These are phyloP conservation scores for Eragrostis nindensis DNA, from an alignment of 176 grass and related monocot species.

Conservation along the genomic window DNA sequence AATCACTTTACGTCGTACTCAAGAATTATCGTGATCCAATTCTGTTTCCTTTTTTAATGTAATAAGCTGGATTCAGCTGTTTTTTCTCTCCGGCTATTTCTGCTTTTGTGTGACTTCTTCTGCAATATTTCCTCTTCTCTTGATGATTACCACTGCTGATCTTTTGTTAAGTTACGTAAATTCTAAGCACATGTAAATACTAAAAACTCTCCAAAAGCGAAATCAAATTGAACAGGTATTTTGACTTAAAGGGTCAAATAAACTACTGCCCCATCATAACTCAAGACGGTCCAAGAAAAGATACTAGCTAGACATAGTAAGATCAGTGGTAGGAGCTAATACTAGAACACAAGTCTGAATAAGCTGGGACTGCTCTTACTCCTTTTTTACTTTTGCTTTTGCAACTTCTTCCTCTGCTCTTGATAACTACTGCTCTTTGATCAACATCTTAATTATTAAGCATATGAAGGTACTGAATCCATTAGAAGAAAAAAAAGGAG, in stretches of 20 bases:
- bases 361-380: conserved; percentile 20
- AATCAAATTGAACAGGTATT: too few species aligned
- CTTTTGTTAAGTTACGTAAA: conserved; percentile 8
- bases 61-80: not conserved
- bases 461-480: not conserved
- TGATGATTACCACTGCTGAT: not conserved
- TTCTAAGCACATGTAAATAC: conserved; percentile 1
- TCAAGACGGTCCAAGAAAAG: conserved; percentile 24
- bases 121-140: conserved; percentile 2
- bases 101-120: not conserved
- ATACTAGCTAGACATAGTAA: not conserved
- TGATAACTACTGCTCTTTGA: not conserved
- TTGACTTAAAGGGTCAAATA: not conserved
- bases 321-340: not conserved
- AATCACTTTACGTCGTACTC: not conserved
- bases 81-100: conserved; percentile 8
- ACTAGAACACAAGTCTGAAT: conserved; percentile 29
- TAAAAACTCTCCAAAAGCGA: too few species aligned
- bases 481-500: not conserved
- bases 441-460: not conserved
- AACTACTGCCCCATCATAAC: not conserved
- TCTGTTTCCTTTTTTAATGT: conserved; percentile 10
- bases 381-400: not conserved
- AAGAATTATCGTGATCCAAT: not conserved
- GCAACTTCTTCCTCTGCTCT: not conserved